These are phyloP conservation scores for Juncus inflexus DNA, from an alignment of 176 grass and related monocot genomes.

Conservation along the genomic window DNA sequence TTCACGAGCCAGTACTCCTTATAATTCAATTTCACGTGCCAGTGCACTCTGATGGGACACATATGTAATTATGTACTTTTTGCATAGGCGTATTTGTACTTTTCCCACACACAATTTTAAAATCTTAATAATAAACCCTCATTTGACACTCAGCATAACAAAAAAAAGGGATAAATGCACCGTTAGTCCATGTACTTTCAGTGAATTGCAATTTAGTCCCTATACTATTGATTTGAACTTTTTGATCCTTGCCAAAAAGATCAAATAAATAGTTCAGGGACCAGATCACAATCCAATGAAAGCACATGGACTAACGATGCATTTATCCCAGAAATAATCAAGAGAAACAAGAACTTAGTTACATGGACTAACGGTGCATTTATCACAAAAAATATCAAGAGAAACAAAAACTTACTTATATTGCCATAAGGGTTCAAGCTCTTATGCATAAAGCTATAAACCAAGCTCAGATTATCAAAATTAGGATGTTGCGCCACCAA, in stretches of 20 bases:
- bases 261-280: neutral
- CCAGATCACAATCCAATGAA: too few species aligned
- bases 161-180: too few species aligned
- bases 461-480: constrained; percentile 54
- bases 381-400: neutral
- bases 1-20: constrained; percentile 73
- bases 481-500: constrained; percentile 62
- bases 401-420: constrained; percentile 53
- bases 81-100: too few species aligned
- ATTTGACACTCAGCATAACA: neutral
- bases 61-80: constrained; percentile 39
- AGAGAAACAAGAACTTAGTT: constrained; percentile 42
- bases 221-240: neutral
- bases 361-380: too few species aligned
- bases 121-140: neutral
- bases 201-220: too few species aligned
- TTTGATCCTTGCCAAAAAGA: neutral
- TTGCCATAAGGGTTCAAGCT: constrained; percentile 45
- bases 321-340: too few species aligned
- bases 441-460: constrained; percentile 76
- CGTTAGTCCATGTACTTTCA: too few species aligned
- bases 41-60: constrained; percentile 78
- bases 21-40: constrained; percentile 80
- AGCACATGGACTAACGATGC: too few species aligned
- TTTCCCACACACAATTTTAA: neutral